Conservation (phyloP, 495 filamentous ascomycete genomes). For the Penicillium nucicola region DNA sequence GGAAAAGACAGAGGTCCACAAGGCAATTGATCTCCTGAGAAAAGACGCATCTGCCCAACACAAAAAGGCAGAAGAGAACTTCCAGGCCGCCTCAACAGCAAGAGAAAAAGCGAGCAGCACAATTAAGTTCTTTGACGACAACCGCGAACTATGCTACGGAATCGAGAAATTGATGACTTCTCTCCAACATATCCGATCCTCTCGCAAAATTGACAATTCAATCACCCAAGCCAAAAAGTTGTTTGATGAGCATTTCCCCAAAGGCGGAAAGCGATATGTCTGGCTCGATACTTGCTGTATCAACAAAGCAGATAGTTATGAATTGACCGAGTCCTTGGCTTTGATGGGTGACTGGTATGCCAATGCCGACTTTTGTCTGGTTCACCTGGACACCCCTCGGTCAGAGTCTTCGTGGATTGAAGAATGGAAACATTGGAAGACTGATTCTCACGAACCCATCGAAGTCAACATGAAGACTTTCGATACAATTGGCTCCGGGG, state of each 20-base stretch:
- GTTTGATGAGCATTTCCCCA: slow-evolving; percentile 32
- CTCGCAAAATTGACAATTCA: slow-evolving; percentile 34
- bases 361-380: slow-evolving; percentile 44
- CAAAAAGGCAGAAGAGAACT: background rate
- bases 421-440: slow-evolving; percentile 26
- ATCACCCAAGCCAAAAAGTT: slow-evolving; percentile 30
- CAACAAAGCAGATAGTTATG: slow-evolving; percentile 37
- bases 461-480: slow-evolving; percentile 2
- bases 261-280: slow-evolving; percentile 36
- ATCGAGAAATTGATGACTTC: slow-evolving; percentile 32
- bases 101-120: background rate
- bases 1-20: background rate
- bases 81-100: background rate
- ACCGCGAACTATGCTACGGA: slow-evolving; percentile 22
- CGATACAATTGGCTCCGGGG: slow-evolving; percentile 1
- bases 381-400: slow-evolving; percentile 38
- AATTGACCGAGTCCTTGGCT: slow-evolving; percentile 39
- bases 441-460: background rate
- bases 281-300: slow-evolving; percentile 52
- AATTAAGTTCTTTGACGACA: slow-evolving; percentile 6
- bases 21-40: background rate
- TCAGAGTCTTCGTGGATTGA: slow-evolving; percentile 13
- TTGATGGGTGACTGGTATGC: slow-evolving; percentile 51
- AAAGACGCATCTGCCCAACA: background rate
- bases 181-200: slow-evolving; percentile 36